These are phyloP conservation scores for Corymbia citriodora DNA, from an alignment of 441 rosid genomes.

Conservation along the genomic window DNA sequence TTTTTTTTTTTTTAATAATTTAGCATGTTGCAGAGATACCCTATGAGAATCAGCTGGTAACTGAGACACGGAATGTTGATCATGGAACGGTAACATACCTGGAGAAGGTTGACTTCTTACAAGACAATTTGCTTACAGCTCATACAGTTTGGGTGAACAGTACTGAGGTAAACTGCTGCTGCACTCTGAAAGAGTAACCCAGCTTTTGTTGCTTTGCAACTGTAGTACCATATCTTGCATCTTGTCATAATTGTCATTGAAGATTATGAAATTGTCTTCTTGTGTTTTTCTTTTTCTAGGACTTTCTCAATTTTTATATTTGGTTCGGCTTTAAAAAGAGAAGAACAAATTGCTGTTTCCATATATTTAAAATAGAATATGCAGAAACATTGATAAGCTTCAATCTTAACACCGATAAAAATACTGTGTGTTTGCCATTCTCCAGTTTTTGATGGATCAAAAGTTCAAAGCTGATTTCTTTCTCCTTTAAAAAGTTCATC, in stretches of 20 bases:
- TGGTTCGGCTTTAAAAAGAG: neutral
- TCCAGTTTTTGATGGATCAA: neutral
- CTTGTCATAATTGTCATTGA: neutral
- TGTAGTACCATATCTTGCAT: neutral
- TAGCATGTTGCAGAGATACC: conserved; percentile 67
- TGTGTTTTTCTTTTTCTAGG: neutral
- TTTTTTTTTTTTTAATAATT: neutral
- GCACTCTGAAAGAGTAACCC: neutral
- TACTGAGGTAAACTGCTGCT: conserved; percentile 38
- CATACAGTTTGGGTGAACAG: conserved; percentile 59
- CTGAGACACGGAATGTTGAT: conserved; percentile 39
- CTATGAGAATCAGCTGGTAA: conserved; percentile 48
- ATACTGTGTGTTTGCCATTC: neutral
- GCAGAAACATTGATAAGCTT: neutral
- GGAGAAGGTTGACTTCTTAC: conserved; percentile 52
- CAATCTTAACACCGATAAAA: neutral
- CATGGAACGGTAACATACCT: conserved; percentile 61
- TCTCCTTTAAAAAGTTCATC: neutral
- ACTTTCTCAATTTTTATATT: neutral
- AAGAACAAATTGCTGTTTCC: neutral
- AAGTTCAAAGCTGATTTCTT: neutral
- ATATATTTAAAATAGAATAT: neutral
- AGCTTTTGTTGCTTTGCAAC: neutral
- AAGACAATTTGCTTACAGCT: conserved; percentile 51
- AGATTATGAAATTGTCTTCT: neutral